Percentiles rank a stretch among this genome's conserved stretches.
Evolutionary conservation across 371 early-diverging fungal genomes (phyloP).

Genomic region (Blakeslea trispora): DNA sequence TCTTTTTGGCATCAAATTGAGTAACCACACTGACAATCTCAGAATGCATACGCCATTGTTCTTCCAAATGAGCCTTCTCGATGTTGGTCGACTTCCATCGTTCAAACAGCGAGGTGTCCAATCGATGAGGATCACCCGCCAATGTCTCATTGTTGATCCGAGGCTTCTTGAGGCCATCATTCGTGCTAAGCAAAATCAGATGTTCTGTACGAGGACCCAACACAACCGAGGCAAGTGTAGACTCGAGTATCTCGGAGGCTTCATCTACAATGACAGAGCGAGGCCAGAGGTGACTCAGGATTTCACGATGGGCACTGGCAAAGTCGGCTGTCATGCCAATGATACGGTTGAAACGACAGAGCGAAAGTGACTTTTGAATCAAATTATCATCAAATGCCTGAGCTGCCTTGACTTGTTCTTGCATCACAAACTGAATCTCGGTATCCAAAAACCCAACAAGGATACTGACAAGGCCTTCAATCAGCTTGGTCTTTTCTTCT

Average conservation of each 20-base stretch:
- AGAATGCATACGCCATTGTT: conserved; percentile 49
- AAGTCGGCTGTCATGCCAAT: conserved; percentile 46
- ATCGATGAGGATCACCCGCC: conserved; percentile 17
- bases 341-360: conserved; percentile 36
- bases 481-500: conserved; percentile 4
- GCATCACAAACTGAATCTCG: conserved; percentile 27
- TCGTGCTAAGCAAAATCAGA: conserved; percentile 36
- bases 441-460: conserved; percentile 28
- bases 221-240: conserved; percentile 19
- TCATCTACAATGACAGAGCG: conserved; percentile 42
- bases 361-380: conserved; percentile 22
- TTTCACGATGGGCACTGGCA: conserved; percentile 36
- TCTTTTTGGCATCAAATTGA: conserved; percentile 19
- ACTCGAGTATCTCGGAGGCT: conserved; percentile 34
- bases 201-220: conserved; percentile 38
- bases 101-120: conserved; percentile 38
- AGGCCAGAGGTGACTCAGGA: conserved; percentile 31
- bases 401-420: conserved; percentile 26
- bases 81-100: conserved; percentile 39
- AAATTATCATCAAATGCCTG: conserved; percentile 27
- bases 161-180: conserved; percentile 15
- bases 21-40: conserved; percentile 23
- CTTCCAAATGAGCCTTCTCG: conserved; percentile 27
- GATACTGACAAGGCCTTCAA: conserved; percentile 6
- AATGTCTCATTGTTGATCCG: conserved; percentile 9